Percentiles rank a stretch among this genome's conserved stretches.
These are phyloP conservation scores for Apiospora koreana DNA, from an alignment of 2,329 filamentous ascomycete genomes.

Conservation along the genomic window DNA sequence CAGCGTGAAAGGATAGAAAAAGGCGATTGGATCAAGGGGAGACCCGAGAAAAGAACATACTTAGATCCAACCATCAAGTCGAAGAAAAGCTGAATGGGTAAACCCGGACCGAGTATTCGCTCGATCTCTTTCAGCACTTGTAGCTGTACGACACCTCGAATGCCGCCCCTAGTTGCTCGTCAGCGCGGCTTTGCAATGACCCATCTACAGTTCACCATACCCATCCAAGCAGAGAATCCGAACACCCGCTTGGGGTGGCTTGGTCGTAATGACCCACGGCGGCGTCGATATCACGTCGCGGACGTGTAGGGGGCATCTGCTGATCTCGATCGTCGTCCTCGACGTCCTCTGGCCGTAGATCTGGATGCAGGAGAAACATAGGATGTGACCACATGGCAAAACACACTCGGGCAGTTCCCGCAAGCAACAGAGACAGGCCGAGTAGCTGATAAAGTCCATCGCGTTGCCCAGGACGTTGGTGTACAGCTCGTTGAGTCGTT, in stretches of 20 bases:
- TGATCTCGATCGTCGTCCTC: conserved; percentile 34
- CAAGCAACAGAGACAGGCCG: conserved; percentile 33
- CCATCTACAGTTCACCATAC: conserved; percentile 17
- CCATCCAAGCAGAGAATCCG: conserved; percentile 32
- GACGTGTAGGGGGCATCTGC: conserved; percentile 31
- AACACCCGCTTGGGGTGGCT: conserved; percentile 30
- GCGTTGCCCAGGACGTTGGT: conserved; percentile 29
- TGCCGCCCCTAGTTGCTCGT: conserved; percentile 25
- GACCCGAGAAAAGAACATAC: conserved; percentile 20
- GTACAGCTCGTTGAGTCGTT: conserved; percentile 32
- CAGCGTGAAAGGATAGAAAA: too few relatives aligned
- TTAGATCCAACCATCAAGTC: conserved; percentile 34
- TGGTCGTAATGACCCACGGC: conserved; percentile 31
- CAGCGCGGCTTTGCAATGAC: background rate
- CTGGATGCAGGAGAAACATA: conserved; percentile 32
- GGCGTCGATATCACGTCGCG: conserved; percentile 31
- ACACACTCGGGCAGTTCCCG: conserved; percentile 34
- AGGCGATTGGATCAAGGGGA: too few relatives aligned
- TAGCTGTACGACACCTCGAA: conserved; percentile 31
- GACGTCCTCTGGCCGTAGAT: conserved; percentile 32
- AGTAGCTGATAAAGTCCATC: conserved; percentile 31
- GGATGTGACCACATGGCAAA: conserved; percentile 33
- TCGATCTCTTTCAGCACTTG: conserved; percentile 31
- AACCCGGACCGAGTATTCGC: conserved; percentile 29
- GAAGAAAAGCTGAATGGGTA: conserved; percentile 34